Base-by-base conservation (phyloP, 148 eudicot species). In the Rhododendron ovatum region DNA sequence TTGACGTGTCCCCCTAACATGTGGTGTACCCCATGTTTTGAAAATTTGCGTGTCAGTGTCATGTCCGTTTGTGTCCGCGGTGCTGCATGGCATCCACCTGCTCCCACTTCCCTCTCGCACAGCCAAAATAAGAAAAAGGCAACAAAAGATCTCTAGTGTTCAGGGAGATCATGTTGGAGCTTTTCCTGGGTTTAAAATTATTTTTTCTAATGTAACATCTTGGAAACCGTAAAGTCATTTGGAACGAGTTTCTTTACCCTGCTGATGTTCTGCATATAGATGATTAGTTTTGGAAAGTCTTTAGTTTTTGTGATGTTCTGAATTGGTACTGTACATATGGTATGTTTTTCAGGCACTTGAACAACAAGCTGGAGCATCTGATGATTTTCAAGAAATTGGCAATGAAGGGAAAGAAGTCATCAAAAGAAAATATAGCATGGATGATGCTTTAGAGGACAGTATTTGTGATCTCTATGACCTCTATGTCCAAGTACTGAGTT, bases 401-500 rank as follows among this genome's bases (percentile, higher is more conserved):
- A 90, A 83, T 74, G 90, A 87, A 88, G 95, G 90, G 82, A 95
- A 90, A 87, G 92, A 90, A 78, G 69, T 87, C 43, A 63, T 82
- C 76, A 94, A 93, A 90, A 88, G 91, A 75, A 91, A 92, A 87
- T 90, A 85, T 89, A 86, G 86, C 84, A 95, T 95, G 94, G 98
- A 98, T 90, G 88, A 88, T 86, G 88, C 92, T 50, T 78, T 98
- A 88, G 99, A 98, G 89, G 98, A 94, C 89, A 95, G 92, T 91
- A 94, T 98, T 63, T 95, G 99, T 88, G 98, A 98, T 89, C 98
- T 98, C 77, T 95, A 98, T 88, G 98, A 98, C 87, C 94, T 92
- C 77, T 95, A 89, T 86, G 90, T 98, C 87, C 98, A 98, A 83
- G 99, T 95, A 93, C 77, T 78, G 65, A 28, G 43, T 85, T 85